Conservation (phyloP, 139 green algal genomes). For the Chlorella sp. region DNA sequence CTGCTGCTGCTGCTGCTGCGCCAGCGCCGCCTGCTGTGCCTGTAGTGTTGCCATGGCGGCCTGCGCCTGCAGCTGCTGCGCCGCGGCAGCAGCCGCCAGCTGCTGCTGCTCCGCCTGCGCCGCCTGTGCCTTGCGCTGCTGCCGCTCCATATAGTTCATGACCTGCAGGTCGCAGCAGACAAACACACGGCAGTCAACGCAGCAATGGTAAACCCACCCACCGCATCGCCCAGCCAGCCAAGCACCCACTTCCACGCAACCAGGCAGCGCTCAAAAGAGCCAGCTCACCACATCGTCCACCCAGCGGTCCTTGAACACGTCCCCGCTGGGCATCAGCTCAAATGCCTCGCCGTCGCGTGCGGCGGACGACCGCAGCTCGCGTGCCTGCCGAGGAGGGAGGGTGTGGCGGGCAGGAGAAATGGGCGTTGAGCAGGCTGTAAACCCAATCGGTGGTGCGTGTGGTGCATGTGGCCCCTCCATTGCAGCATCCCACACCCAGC, state of each 20-base stretch:
- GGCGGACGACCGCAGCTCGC: background rate
- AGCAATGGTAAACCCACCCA: too few species aligned
- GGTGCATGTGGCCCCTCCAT: too few species aligned
- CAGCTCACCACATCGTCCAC: conserved; percentile 68
- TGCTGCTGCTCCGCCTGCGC: background rate
- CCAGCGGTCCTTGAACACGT: conserved; percentile 75
- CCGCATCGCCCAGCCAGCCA: too few species aligned
- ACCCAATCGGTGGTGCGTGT: background rate
- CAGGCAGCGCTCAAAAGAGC: too few species aligned
- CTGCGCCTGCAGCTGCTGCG: background rate
- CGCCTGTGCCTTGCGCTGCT: conserved; percentile 1
- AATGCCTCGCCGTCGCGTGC: background rate
- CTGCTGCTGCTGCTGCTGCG: conserved; percentile 26
- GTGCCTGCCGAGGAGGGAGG: background rate
- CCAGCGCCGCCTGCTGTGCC: background rate
- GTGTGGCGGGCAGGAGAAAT: background rate
- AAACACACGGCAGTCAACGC: too few species aligned
- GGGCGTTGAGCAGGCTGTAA: too few species aligned
- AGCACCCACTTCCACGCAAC: too few species aligned
- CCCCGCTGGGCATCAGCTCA: conserved; percentile 22
- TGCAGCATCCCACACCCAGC: too few species aligned
- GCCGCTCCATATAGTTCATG: conserved; percentile 67
- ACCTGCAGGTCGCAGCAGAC: conserved; percentile 57
- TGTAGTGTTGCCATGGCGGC: background rate
- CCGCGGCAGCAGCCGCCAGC: background rate